Evolutionary conservation across 768 basidiomycete genomes (phyloP).

Genomic region (Trametes maxima): DNA sequence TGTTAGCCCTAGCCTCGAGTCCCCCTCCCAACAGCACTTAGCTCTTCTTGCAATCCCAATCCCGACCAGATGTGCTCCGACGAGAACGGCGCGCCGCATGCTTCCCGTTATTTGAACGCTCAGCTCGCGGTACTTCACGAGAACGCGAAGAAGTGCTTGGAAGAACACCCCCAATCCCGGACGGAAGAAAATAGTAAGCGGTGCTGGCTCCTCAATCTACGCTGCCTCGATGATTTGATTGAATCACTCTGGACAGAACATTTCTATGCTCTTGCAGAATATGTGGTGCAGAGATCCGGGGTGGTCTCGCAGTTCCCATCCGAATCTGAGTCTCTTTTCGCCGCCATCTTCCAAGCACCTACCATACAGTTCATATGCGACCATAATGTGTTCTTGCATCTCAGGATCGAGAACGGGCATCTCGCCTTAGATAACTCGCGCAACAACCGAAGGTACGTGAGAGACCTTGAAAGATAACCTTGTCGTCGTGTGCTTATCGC

Average conservation of each 20-base stretch:
- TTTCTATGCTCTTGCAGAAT: slow-evolving; percentile 26
- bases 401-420: slow-evolving; percentile 31
- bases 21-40: not conserved
- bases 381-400: slow-evolving; percentile 34
- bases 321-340: slow-evolving; percentile 9
- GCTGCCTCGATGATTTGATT: not conserved
- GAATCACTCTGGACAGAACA: slow-evolving; percentile 8
- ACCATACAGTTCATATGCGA: slow-evolving; percentile 37
- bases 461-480: not conserved
- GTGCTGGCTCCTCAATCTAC: too few species aligned
- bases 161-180: slow-evolving; percentile 18
- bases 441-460: not conserved
- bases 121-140: slow-evolving; percentile 29
- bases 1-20: too few species aligned
- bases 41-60: not conserved
- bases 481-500: not conserved
- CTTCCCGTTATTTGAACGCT: slow-evolving; percentile 29
- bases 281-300: slow-evolving; percentile 15
- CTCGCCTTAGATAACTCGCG: slow-evolving; percentile 27
- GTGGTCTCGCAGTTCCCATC: slow-evolving; percentile 8
- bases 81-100: slow-evolving; percentile 29
- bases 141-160: slow-evolving; percentile 25
- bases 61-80: slow-evolving; percentile 27
- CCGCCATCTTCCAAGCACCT: slow-evolving; percentile 29
- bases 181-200: slow-evolving; percentile 26